phyloP scores from a whole-genome alignment of 1,284 basidiomycete species.

The Boletus sp. region DNA sequence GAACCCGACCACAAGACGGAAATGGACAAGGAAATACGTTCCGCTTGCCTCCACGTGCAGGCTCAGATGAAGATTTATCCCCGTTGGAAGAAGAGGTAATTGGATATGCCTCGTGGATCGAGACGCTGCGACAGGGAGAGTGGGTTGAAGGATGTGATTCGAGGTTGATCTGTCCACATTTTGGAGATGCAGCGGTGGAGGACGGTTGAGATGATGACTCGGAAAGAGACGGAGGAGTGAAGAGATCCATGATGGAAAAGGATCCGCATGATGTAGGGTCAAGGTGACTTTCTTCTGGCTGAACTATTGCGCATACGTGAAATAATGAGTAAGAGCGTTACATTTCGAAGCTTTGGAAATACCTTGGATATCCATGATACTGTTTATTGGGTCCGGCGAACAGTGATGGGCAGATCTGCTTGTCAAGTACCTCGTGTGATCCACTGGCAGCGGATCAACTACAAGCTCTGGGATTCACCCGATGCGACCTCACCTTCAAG shows the following conservation, averaged over 20 bases:
- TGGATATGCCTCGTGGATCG: neutral
- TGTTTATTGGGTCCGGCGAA: neutral
- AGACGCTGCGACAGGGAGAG: neutral
- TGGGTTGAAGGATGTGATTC: neutral
- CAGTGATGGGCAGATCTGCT: neutral
- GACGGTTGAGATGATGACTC: neutral
- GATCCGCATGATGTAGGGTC: neutral
- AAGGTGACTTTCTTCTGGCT: neutral
- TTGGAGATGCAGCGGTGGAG: neutral
- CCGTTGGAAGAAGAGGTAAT: neutral
- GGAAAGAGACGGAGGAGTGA: neutral
- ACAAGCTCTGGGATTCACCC: neutral
- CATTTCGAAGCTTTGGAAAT: neutral
- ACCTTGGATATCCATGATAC: neutral
- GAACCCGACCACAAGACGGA: neutral
- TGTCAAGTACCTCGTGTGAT: neutral
- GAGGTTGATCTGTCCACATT: neutral
- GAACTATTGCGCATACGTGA: neutral
- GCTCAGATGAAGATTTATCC: neutral
- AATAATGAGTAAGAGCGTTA: neutral
- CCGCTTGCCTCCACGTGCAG: neutral
- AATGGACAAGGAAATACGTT: neutral
- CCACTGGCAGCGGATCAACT: neutral
- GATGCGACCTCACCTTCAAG: neutral
- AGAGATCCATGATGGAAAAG: slow-evolving; percentile 2